Base-by-base conservation (phyloP, 1,139 yeast genomes). In the Candida dubliniensis region DNA sequence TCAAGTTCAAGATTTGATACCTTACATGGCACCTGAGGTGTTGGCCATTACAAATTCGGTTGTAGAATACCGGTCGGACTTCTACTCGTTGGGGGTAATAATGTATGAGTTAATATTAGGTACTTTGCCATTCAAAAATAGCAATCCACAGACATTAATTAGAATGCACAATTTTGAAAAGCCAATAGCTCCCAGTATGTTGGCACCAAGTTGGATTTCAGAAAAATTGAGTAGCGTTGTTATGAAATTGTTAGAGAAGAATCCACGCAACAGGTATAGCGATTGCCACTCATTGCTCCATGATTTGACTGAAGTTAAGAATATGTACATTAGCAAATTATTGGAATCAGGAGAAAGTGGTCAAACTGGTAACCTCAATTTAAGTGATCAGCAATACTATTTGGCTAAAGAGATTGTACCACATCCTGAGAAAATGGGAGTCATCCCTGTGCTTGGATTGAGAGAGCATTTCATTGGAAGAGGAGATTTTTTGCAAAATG, bases 1-100 rank as follows among this genome's bases (percentile, higher is more conserved):
- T 12, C 56, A 58, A 13, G 57, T 75, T 8, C 63, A 68, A 1
- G 74, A 69, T 31, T 63, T 70, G 49, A 56, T 77, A 33, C 79
- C 80, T 0, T 79, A 71, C 49, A 70, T 77, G 51, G 72, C 82
- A 0, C 84, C 84, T 1, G 83, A 79, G 54, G 64, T 72, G 3
- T 67, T 79, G 13, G 74, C 78, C 1, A 72, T 70, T 25, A 61
- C 66, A 12, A 63, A 64, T 36, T 59, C 67, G 31, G 60, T 69
- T 2, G 77, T 76, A 8, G 82, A 77, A 48, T 71, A 63, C 51
- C 61, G 80, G 38, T 67, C 82, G 0, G 84, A 79, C 54, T 67
- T 77, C 42, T 79, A 78, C 53, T 67, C 79, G 30, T 50, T 77
- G 11, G 84, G 84, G 24, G 67, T 78, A 24, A 70, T 79, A 3